Base-by-base conservation (phyloP, 169 alveolate species). In the Plasmodium billcollinsi region DNA sequence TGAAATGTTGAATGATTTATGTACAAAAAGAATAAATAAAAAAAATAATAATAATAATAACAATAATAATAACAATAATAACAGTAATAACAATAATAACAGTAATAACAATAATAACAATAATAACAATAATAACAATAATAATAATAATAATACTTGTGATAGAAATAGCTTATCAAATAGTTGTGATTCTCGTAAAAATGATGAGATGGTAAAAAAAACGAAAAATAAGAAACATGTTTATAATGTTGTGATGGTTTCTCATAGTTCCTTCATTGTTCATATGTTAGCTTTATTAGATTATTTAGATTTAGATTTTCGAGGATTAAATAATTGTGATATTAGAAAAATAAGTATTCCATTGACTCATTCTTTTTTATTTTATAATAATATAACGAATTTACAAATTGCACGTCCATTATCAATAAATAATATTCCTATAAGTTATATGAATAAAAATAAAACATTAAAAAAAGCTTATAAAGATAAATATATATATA, bases 251-350 rank as follows among this genome's bases (percentile, higher is more conserved):
- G 73, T 83, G 2, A 33, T 83, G 7, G 83, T 83, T n/a, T 83
- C 91, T 21, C 91, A 83, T 50, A 83, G 91, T 33, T 83, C 91
- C n/a, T 83, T 69, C 18, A 69, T 83, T 15, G 1, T 69, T 26
- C 83, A 83, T 54, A 43, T 83, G 8, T 67, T 83, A 61, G 80
- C 91, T 6, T 24, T 83, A 11, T 54, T 83, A 15, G 91, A 83
- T 83, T 83, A 83, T 63, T 24, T 83, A 63, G 49, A 83, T 21
- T 69, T 83, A 33, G 91, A 69, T 54, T 47, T 3, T 6, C 33
- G 91, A 69, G 70, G 50, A 24, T 69, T 83, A 18, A 58, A 83
- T 14, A 83, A 83, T 15, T 83, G 91, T 39, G 73, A 83, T 9
- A 83, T 83, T 7, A 69, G 29, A 21, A 83, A 83, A 61, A 50